Evolutionary conservation across 768 basidiomycete genomes (phyloP).

Genomic region (Boletus patriciae): DNA sequence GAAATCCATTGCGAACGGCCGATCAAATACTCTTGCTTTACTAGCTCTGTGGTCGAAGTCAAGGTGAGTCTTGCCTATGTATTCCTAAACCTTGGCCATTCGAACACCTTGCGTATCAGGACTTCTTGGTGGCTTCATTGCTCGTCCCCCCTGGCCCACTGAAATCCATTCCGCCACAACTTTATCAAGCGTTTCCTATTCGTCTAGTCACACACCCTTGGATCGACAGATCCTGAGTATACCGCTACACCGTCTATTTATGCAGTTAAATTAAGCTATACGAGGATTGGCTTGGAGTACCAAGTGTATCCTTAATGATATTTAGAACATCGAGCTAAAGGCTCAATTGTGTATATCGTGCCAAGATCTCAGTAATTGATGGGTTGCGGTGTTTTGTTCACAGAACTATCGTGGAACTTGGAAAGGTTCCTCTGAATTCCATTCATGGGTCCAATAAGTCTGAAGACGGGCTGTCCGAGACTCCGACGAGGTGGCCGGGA

Average conservation of each 20-base stretch:
- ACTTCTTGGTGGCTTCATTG: constrained; percentile 56
- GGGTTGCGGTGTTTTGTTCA: background rate
- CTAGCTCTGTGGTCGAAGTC: constrained; percentile 46
- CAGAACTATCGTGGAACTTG: background rate
- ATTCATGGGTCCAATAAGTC: no score
- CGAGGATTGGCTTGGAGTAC: background rate
- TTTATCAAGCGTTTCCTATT: constrained; percentile 55
- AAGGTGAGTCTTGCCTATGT: constrained; percentile 39
- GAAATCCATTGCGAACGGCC: constrained; percentile 43
- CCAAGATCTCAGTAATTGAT: background rate
- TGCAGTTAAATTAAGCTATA: constrained; percentile 16
- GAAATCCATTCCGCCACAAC: constrained; percentile 36
- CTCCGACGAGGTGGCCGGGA: no score
- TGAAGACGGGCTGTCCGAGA: no score
- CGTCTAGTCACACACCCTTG: constrained; percentile 63
- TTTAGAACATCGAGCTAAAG: background rate
- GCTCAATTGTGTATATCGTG: background rate
- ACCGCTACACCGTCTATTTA: constrained; percentile 13
- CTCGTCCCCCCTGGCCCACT: constrained; percentile 38
- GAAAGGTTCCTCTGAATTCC: no score
- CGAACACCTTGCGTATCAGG: constrained; percentile 38
- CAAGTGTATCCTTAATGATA: constrained; percentile 11
- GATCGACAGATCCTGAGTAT: constrained; percentile 29
- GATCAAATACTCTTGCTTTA: constrained; percentile 50
- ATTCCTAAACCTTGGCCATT: background rate